These are phyloP conservation scores for Monascus purpureus DNA, from an alignment of 495 filamentous ascomycete genomes.

Conservation along the genomic window DNA sequence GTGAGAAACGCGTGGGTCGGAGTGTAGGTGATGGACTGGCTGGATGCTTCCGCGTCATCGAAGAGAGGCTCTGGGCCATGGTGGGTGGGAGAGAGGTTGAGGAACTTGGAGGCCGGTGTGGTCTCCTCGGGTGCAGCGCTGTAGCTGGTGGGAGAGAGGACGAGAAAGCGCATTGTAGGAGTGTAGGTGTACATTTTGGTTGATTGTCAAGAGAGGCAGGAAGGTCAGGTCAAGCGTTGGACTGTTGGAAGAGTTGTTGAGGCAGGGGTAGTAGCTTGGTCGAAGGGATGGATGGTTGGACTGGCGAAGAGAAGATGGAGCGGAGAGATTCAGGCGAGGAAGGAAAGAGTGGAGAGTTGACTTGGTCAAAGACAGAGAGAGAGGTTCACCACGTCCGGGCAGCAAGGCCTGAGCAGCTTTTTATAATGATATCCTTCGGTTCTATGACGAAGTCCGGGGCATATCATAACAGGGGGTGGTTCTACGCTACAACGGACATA, in stretches of 20 bases:
- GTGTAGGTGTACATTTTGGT: conserved; percentile 25
- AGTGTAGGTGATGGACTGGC: conserved; percentile 7
- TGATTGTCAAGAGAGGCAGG: not conserved
- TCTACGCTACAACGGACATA: no score
- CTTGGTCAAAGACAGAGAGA: no score
- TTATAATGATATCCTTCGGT: no score
- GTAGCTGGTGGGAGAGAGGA: conserved; percentile 11
- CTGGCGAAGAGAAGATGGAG: no score
- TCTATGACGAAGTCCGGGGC: no score
- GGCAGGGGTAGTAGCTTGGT: conserved; percentile 5
- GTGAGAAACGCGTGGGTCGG: conserved; percentile 18
- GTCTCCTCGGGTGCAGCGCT: not conserved
- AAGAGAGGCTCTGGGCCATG: not conserved
- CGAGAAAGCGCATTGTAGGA: conserved; percentile 23
- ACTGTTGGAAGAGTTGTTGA: conserved; percentile 3
- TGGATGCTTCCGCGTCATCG: not conserved
- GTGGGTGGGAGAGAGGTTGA: not conserved
- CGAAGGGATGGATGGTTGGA: no score
- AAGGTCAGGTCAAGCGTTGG: not conserved
- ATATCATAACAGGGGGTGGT: no score
- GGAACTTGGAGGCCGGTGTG: not conserved
- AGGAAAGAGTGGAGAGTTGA: no score
- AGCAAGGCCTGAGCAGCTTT: no score
- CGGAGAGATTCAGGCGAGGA: no score
- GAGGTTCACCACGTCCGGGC: no score